Evolutionary conservation across 2,329 filamentous ascomycete genomes (phyloP).

Genomic region (Colletotrichum sp.): DNA sequence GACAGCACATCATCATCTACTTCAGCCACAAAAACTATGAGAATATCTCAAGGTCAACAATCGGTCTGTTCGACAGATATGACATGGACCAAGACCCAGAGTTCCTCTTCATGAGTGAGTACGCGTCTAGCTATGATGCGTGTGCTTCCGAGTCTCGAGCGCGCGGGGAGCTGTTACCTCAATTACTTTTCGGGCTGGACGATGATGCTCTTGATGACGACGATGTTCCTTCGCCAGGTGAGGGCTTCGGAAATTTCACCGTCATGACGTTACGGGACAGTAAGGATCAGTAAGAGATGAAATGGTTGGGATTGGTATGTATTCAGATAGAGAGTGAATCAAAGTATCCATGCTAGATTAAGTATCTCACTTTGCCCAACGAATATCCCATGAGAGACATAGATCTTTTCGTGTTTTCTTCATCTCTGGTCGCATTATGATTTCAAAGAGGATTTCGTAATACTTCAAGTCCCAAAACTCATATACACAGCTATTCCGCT

Average conservation of each 20-base stretch:
- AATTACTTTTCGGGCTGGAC: not conserved
- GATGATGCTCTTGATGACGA: not conserved
- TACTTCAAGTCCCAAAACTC: not conserved
- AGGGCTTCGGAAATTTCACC: not conserved
- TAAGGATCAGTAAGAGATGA: not conserved
- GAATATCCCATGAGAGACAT: too few species aligned
- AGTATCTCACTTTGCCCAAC: too few species aligned
- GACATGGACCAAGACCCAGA: not conserved
- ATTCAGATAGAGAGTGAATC: too few species aligned
- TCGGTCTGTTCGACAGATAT: not conserved
- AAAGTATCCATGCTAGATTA: too few species aligned
- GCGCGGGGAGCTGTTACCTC: not conserved
- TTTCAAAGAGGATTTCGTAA: not conserved
- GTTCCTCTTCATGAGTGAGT: not conserved
- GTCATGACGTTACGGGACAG: not conserved
- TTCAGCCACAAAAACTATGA: not conserved
- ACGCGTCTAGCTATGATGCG: not conserved
- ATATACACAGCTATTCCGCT: not conserved
- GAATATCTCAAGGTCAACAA: not conserved
- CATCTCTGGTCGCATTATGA: not conserved
- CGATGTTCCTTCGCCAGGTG: not conserved
- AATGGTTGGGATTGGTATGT: too few species aligned
- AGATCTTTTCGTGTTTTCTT: not conserved
- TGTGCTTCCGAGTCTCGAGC: not conserved
- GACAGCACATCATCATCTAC: not conserved